Percentiles rank a stretch among this genome's conserved stretches.
Conservation (phyloP, 1,284 basidiomycete species). For the Phlebopus sp. region DNA sequence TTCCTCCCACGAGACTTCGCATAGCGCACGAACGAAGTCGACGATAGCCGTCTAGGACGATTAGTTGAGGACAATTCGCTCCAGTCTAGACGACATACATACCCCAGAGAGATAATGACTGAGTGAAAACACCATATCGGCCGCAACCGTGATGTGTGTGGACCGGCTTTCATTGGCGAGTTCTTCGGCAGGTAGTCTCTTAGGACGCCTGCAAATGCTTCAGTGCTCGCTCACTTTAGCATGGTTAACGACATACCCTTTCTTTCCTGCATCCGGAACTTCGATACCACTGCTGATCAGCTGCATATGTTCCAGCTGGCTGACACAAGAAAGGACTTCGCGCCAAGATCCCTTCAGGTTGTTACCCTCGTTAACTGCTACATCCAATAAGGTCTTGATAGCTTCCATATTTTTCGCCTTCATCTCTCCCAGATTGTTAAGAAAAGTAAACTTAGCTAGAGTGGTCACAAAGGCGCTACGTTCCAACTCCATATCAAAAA, state of each 20-base stretch:
- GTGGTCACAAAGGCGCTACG: conserved; percentile 98
- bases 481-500: conserved; percentile 94
- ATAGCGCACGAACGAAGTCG: conserved; percentile 95
- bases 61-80: conserved; percentile 7
- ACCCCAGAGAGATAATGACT: conserved; percentile 94
- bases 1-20: conserved; percentile 99
- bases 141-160: conserved; percentile 96
- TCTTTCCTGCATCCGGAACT: conserved; percentile 75
- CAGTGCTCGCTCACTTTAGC: conserved; percentile 1
- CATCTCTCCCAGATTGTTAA: conserved; percentile 97
- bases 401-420: conserved; percentile 98
- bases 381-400: conserved; percentile 89
- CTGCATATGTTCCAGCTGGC: conserved; percentile 97
- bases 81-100: conserved; percentile 34
- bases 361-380: conserved; percentile 92
- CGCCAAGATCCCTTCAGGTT: conserved; percentile 94
- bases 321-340: conserved; percentile 93
- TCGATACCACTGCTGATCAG: conserved; percentile 87
- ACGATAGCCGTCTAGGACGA: conserved; percentile 85
- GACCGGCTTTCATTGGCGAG: conserved; percentile 96
- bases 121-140: conserved; percentile 98
- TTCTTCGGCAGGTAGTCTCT: conserved; percentile 84
- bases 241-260: conserved; percentile 55
- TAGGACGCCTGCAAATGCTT: conserved; percentile 46
- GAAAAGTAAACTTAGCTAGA: conserved; percentile 93